Evolutionary conservation across 2,329 filamentous ascomycete species (phyloP), one percentile per base, ranked within the genome.

Genomic region (Raffaelea albimanens): DNA sequence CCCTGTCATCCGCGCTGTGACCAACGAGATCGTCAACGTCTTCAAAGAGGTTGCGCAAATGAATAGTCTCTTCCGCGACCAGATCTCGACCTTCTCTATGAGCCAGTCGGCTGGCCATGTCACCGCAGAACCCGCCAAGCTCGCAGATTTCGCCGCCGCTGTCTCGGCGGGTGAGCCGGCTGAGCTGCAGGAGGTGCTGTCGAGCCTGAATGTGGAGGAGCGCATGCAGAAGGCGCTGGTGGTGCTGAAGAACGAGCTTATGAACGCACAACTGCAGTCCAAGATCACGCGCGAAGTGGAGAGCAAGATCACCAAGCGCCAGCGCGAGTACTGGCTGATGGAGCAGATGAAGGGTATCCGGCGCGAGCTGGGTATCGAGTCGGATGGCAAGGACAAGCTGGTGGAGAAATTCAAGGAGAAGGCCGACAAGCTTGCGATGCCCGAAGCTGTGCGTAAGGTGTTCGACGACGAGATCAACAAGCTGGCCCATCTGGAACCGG

Each of bases 321-420:
- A 98, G 64, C 82, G 93, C 45, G 93, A 98, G 62, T 98, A 97
- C 69, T 97, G 89, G 87, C 72, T 98, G 42, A 94, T 95, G 88
- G 93, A 98, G 67, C 94, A 98, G 65, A 95, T 98, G 90, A 97
- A 97, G 72, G 93, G 90, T 22, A 98, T 98, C 60, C 85, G 88
- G 50, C 80, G 93, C 50, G 93, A 98, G 66, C 79, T 98, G 43
- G 93, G 94, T 20, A 87, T 98, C 46, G 94, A 98, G 63, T 95
- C 88, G 5, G 93, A 98, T 61, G 93, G 94, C 54, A 98, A 97
- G 67, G 93, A 98, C 61, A 97, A 97, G 69, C 75, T 98, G 13
- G 87, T 98, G 1, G 93, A 97, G 64, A 95, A 87, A 63, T 98
- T 98, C 72, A 93, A 88, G 67, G 90, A 96, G 60, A 96, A 95